Evolutionary conservation across 148 eudicot species (phyloP).

Genomic region (Arctostaphylos glauca): DNA sequence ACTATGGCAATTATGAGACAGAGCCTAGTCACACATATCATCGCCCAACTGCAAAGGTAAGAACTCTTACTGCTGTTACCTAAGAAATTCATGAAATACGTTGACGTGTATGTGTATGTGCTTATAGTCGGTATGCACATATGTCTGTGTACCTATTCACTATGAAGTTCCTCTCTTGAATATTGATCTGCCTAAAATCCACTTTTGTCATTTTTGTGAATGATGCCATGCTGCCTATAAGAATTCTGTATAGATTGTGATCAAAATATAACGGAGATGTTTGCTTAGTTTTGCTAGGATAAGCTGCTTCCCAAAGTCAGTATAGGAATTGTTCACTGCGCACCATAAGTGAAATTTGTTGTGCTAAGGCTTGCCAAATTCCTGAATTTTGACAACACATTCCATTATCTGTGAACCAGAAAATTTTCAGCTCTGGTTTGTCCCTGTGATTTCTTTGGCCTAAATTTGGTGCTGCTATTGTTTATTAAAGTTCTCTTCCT

Average conservation of each 20-base stretch:
- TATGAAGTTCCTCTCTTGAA: not conserved
- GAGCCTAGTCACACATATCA: constrained; percentile 42
- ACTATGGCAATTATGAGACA: constrained; percentile 32
- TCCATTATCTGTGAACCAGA: not conserved
- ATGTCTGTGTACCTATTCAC: not conserved
- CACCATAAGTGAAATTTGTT: not conserved
- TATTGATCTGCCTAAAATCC: not conserved
- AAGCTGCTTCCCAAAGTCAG: not conserved
- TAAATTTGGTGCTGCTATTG: constrained; percentile 3
- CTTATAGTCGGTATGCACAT: not conserved
- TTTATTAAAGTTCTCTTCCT: not conserved
- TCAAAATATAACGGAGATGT: not conserved
- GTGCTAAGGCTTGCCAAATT: not conserved
- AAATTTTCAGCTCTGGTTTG: not conserved
- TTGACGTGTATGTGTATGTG: not conserved
- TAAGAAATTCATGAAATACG: not conserved
- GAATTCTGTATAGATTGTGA: not conserved
- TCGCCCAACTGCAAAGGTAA: constrained; percentile 46
- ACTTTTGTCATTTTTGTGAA: not conserved
- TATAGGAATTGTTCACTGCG: not conserved
- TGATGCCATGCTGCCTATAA: not conserved
- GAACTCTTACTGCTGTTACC: constrained; percentile 7
- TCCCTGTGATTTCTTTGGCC: not conserved
- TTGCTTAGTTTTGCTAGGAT: not conserved
- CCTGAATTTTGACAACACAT: not conserved